Base-by-base conservation (phyloP, 164 flowering plant genomes). In the Sextonia rubra region DNA sequence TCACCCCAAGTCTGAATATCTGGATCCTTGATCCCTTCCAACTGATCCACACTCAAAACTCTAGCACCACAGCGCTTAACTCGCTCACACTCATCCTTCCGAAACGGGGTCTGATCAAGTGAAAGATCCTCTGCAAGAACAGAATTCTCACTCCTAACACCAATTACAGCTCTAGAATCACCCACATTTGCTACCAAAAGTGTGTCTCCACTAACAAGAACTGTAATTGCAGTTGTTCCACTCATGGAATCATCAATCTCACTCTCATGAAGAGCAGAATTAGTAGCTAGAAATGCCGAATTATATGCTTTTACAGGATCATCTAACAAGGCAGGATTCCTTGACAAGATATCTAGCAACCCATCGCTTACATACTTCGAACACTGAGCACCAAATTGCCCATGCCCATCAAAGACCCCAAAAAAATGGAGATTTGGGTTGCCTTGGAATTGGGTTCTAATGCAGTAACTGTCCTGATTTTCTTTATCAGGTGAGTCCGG, bases 321-420 rank as follows among this genome's bases (percentile, higher is more conserved):
- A 32, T 85, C 90, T 32, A 77, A 66, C 82, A 96, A 80, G 12
- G 77, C 44, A 22, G 85, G 76, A 67, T 93, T 91, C 69, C 79
- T 81, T 0, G 84, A 77, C 5, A 96, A 73, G n/a, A 77, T 77
- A 32, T 93, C 90, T 12, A 93, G 86, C 20, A 93, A 58, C 78
- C 88, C 92, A 37, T 90, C 87, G 77, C 77, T 86, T 26, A 87
- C 99, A 66, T 92, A 96, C 75, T 81, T 85, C 1, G 98, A 85
- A 87, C 99, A 96, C 72, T 89, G 77, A 0, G 88, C 72, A 30
- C 99, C 98, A 75, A 78, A 87, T 48, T 84, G 88, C 7, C 99
- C 99, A 72, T 96, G 99, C 73, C 98, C 99, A 81, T 96, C 99
- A 80, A 90, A 96, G 20, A 93, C 98, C 14, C 97, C 97, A 74